Evolutionary conservation across 192 early-diverging fungal genomes (phyloP).

Genomic region (Coemansia sp.): DNA sequence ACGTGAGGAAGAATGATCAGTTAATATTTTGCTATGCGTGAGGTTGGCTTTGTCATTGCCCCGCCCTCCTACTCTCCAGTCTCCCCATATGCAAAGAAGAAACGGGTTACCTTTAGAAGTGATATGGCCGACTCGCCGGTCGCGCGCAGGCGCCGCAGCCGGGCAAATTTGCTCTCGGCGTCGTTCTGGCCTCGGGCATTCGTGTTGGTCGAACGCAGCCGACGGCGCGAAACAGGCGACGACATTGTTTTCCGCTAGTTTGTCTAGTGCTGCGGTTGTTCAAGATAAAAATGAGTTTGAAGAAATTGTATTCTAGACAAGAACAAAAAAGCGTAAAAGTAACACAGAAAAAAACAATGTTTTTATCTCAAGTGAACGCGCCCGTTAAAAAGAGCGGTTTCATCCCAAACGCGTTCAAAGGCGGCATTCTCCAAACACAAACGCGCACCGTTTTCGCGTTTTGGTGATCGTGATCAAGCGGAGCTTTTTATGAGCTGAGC

Average conservation of each 20-base stretch:
- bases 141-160: constrained; percentile 42
- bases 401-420: neutral
- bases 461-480: neutral
- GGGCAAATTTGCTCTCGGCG: constrained; percentile 35
- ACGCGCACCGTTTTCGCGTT: constrained; percentile 12
- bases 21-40: too few species aligned
- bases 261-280: neutral
- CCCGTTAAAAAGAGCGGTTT: too few species aligned
- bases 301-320: neutral
- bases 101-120: constrained; percentile 4
- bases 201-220: constrained; percentile 25
- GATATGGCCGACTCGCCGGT: constrained; percentile 37
- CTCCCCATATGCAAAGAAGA: too few species aligned
- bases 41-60: too few species aligned
- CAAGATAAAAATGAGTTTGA: neutral
- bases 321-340: neutral
- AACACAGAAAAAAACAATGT: neutral
- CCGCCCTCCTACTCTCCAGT: too few species aligned
- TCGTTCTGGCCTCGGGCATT: constrained; percentile 8
- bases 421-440: neutral
- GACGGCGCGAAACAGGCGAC: constrained; percentile 22
- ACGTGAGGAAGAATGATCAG: too few species aligned
- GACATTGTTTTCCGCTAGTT: constrained; percentile 13
- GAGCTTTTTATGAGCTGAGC: neutral
- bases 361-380: too few species aligned